Conservation (phyloP, 805 yeast species). For the Barnettozyma botsteinii region DNA sequence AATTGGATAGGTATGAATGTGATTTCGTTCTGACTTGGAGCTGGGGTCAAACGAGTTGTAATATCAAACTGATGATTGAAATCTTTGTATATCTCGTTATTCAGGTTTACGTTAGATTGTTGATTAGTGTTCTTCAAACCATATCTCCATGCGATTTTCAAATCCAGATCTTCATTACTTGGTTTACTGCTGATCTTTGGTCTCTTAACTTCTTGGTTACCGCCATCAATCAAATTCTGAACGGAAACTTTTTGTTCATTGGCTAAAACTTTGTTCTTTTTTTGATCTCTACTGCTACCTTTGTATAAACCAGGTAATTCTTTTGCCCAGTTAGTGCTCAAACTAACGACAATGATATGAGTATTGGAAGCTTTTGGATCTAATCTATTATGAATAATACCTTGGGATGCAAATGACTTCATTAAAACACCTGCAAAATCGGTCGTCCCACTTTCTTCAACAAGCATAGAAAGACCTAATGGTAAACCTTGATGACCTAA, state of each 20-base stretch:
- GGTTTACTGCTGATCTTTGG: slow-evolving; percentile 2
- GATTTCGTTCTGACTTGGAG: slow-evolving; percentile 57
- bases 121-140: slow-evolving; percentile 42
- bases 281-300: slow-evolving; percentile 61
- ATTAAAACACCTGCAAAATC: slow-evolving; percentile 73
- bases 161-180: slow-evolving; percentile 31
- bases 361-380: slow-evolving; percentile 38
- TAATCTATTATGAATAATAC: slow-evolving; percentile 57
- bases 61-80: slow-evolving; percentile 71
- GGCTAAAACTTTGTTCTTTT: slow-evolving; percentile 49
- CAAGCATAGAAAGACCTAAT: slow-evolving; percentile 57
- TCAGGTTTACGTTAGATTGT: slow-evolving; percentile 14
- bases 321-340: slow-evolving; percentile 51
- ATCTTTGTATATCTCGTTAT: slow-evolving; percentile 39
- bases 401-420: slow-evolving; percentile 71
- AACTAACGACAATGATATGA: slow-evolving; percentile 61
- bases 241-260: slow-evolving; percentile 64
- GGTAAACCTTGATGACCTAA: slow-evolving; percentile 85
- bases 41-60: slow-evolving; percentile 62
- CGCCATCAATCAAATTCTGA: slow-evolving; percentile 48
- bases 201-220: slow-evolving; percentile 7
- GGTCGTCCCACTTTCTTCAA: slow-evolving; percentile 85
- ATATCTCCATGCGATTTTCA: slow-evolving; percentile 94
- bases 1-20: slow-evolving; percentile 42
- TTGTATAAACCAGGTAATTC: slow-evolving; percentile 74